A percentile compares a stretch with the other conserved stretches of the same genome.
phyloP scores from a whole-genome alignment of 2,329 filamentous ascomycete genomes.

The Xylaria hypoxylon region DNA sequence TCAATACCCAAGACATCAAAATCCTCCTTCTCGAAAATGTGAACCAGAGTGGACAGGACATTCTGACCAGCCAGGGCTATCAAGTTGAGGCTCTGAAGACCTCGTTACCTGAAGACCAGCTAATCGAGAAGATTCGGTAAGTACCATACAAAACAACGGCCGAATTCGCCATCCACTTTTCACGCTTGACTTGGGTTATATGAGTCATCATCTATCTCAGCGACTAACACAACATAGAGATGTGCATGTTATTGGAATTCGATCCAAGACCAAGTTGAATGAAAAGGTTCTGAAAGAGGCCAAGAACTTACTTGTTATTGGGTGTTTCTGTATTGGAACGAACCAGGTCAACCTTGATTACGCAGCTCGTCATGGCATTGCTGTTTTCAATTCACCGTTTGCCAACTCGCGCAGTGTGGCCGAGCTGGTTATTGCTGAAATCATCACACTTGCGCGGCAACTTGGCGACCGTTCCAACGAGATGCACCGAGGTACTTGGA shows the following conservation, averaged over 20 bases:
- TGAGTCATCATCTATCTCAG: neutral
- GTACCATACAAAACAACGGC: constrained; percentile 46
- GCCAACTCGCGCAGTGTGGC: constrained; percentile 97
- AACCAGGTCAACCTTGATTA: constrained; percentile 92
- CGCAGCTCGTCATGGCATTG: constrained; percentile 86
- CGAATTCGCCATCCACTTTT: constrained; percentile 6
- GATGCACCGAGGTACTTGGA: constrained; percentile 95
- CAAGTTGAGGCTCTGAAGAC: constrained; percentile 93
- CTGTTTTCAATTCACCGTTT: constrained; percentile 99
- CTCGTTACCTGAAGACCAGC: constrained; percentile 88
- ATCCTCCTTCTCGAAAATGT: constrained; percentile 96
- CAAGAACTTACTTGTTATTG: constrained; percentile 93
- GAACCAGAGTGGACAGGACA: constrained; percentile 87
- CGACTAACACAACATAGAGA: constrained; percentile 66
- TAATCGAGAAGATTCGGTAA: constrained; percentile 96
- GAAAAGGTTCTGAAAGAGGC: constrained; percentile 86
- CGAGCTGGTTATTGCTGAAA: constrained; percentile 93
- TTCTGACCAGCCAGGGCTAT: constrained; percentile 87
- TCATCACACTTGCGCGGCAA: constrained; percentile 91
- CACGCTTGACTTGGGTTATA: neutral
- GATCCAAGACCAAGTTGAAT: constrained; percentile 96
- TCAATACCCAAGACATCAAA: constrained; percentile 95
- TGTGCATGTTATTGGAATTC: constrained; percentile 96
- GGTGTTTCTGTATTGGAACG: constrained; percentile 99
- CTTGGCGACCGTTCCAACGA: constrained; percentile 93